phyloP scores from a whole-genome alignment of 176 grass and related monocot species.

The Zizania latifolia region DNA sequence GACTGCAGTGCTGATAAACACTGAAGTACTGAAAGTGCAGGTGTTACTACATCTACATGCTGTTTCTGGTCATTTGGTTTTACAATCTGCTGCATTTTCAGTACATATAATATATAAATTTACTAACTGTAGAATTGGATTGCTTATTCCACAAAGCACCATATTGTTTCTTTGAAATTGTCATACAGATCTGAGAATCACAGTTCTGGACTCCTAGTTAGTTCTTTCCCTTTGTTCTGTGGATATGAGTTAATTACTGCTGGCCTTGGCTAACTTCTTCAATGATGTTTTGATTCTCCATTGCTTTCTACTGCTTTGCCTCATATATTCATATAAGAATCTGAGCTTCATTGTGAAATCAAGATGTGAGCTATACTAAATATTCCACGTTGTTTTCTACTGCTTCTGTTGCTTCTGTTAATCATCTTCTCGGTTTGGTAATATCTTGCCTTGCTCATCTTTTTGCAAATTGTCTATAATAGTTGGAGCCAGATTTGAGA shows the following conservation, averaged over 20 bases:
- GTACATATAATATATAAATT: background rate
- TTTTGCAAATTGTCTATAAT: background rate
- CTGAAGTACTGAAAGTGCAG: background rate
- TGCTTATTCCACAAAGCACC: background rate
- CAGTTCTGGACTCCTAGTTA: background rate
- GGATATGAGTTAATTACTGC: background rate
- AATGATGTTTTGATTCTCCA: background rate
- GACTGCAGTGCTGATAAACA: background rate
- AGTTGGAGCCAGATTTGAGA: no score
- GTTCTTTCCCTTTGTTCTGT: background rate
- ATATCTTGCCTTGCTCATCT: background rate
- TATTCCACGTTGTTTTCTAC: no score
- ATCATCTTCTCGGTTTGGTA: background rate
- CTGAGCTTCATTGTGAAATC: background rate
- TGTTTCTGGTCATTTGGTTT: background rate
- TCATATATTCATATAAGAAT: background rate
- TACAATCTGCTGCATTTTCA: background rate
- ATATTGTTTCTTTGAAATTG: background rate
- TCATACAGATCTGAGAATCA: background rate
- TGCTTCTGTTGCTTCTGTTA: background rate
- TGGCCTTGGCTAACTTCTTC: background rate
- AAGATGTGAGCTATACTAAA: background rate
- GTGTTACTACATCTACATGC: background rate
- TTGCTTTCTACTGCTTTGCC: background rate
- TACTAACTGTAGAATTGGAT: background rate